These are phyloP conservation scores for Mycena amicta DNA, from an alignment of 768 basidiomycete genomes.

Conservation along the genomic window DNA sequence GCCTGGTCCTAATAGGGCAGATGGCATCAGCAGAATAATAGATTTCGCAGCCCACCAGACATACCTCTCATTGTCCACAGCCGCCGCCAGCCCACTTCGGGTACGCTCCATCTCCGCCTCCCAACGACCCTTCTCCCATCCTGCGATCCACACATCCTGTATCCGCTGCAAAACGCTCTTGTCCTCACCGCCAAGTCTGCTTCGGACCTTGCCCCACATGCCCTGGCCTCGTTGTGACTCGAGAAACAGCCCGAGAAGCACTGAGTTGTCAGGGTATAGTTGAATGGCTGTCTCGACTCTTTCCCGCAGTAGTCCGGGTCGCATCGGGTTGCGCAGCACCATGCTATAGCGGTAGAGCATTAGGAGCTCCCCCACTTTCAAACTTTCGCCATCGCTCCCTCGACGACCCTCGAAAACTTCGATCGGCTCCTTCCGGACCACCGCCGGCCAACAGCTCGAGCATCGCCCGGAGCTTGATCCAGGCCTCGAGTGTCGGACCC, in stretches of 20 bases:
- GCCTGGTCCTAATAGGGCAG: conserved; percentile 62
- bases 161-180: conserved; percentile 63
- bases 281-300: conserved; percentile 57
- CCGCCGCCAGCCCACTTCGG: conserved; percentile 60
- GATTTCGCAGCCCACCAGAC: no score
- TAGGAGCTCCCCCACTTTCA: conserved; percentile 56
- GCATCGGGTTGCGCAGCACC: conserved; percentile 56
- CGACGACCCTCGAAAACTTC: conserved; percentile 40
- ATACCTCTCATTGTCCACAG: conserved; percentile 70
- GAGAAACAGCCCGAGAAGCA: conserved; percentile 72
- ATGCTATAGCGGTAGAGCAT: conserved; percentile 64
- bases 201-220: conserved; percentile 73
- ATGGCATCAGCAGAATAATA: conserved; percentile 9
- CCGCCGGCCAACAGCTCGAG: conserved; percentile 60
- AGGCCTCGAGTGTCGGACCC: conserved; percentile 61
- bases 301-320: conserved; percentile 60
- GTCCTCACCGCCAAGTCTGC: conserved; percentile 54
- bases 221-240: conserved; percentile 79
- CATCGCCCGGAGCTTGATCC: conserved; percentile 67
- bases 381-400: conserved; percentile 53
- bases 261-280: conserved; percentile 68
- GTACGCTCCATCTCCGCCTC: conserved; percentile 70
- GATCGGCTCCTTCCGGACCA: conserved; percentile 42
- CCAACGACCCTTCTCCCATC: conserved; percentile 81
- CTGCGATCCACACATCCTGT: conserved; percentile 75